Evolutionary conservation across 2,329 filamentous ascomycete genomes (phyloP).

Genomic region (Paecilomyces sp.): DNA sequence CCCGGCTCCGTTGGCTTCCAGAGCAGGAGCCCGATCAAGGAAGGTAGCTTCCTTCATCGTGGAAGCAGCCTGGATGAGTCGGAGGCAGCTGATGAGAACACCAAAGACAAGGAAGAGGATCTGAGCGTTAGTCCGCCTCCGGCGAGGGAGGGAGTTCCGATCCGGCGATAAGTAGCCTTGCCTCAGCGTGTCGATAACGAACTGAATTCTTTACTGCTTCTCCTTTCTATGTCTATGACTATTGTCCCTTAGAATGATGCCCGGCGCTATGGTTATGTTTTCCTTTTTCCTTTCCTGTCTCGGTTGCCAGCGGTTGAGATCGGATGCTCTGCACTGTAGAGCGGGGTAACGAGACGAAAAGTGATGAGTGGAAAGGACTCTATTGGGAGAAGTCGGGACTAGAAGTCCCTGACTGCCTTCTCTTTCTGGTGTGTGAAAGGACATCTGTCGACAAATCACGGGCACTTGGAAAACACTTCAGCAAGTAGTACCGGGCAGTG

Average conservation of each 20-base stretch:
- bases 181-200: constrained; percentile 2
- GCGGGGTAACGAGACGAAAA: constrained; percentile 9
- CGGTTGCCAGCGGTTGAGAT: not conserved
- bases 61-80: constrained; percentile 62
- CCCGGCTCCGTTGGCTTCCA: constrained; percentile 38
- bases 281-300: not conserved
- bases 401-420: not conserved
- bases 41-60: constrained; percentile 77
- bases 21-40: constrained; percentile 78
- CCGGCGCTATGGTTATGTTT: constrained; percentile 25
- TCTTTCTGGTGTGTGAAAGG: not conserved
- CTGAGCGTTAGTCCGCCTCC: constrained; percentile 39
- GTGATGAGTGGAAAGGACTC: not conserved
- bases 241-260: constrained; percentile 6
- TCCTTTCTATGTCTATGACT: constrained; percentile 7
- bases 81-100: constrained; percentile 15
- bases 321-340: constrained; percentile 12
- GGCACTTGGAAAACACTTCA: not conserved
- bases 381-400: not conserved
- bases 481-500: not conserved
- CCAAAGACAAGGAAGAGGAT: constrained; percentile 44
- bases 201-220: constrained; percentile 2
- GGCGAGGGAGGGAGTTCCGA: constrained; percentile 52
- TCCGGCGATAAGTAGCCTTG: constrained; percentile 47
- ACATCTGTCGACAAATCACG: not conserved